phyloP scores from a whole-genome alignment of 1,284 basidiomycete genomes.

The Trichosporon sp. region DNA sequence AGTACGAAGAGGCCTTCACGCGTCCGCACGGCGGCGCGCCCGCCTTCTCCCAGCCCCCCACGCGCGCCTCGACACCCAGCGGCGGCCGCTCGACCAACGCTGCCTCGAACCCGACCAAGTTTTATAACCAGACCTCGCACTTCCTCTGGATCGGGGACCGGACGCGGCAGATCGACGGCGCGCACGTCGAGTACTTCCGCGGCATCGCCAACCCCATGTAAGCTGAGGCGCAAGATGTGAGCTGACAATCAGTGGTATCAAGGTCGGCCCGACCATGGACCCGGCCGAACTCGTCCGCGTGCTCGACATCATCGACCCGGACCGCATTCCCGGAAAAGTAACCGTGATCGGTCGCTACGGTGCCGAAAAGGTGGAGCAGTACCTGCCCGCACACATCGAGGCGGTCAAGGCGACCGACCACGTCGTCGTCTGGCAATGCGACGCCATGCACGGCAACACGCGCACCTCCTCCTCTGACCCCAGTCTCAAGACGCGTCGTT shows the following conservation, averaged over 20 bases:
- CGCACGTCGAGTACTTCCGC: slow-evolving; percentile 93
- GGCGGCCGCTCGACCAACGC: neutral
- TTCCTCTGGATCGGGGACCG: slow-evolving; percentile 98
- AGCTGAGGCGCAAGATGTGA: slow-evolving; percentile 23
- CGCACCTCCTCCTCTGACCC: slow-evolving; percentile 68
- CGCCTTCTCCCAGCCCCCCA: slow-evolving; percentile 36
- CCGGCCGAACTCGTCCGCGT: slow-evolving; percentile 77
- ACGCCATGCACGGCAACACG: slow-evolving; percentile 85
- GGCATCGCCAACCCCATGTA: slow-evolving; percentile 90
- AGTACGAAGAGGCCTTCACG: slow-evolving; percentile 91
- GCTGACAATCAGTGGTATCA: slow-evolving; percentile 67
- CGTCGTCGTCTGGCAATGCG: slow-evolving; percentile 89
- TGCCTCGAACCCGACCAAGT: slow-evolving; percentile 31
- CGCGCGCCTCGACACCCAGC: slow-evolving; percentile 35
- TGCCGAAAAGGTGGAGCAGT: slow-evolving; percentile 75
- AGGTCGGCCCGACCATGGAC: slow-evolving; percentile 88
- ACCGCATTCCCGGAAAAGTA: slow-evolving; percentile 77
- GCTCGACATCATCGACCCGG: slow-evolving; percentile 82
- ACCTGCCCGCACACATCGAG: slow-evolving; percentile 79
- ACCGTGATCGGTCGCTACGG: slow-evolving; percentile 94
- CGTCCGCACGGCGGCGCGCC: slow-evolving; percentile 56
- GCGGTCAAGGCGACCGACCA: slow-evolving; percentile 79
- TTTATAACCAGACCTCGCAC: slow-evolving; percentile 69
- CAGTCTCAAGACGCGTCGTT: slow-evolving; percentile 80
- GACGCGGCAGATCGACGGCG: slow-evolving; percentile 88